Percentiles rank a stretch among this genome's conserved stretches.
phyloP scores from a whole-genome alignment of 2,329 filamentous ascomycete species.

The Gyromitra esculenta region DNA sequence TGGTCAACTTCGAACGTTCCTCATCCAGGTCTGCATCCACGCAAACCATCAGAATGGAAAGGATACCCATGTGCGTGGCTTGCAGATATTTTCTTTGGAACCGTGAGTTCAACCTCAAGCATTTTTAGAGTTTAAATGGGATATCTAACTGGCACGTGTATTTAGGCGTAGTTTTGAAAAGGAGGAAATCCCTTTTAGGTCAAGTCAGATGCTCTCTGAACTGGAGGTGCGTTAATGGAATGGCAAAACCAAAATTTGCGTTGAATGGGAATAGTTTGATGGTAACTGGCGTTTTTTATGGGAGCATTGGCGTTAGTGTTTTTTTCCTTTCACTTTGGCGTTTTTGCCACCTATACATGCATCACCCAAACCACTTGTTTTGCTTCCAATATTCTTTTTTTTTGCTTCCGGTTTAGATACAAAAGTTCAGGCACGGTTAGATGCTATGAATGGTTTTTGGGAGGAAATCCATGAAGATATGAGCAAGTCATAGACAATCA shows the following conservation, averaged over 20 bases:
- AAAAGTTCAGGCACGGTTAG: neutral
- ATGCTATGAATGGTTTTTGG: neutral
- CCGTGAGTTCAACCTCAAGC: conserved; percentile 37
- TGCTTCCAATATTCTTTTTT: neutral
- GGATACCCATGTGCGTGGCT: conserved; percentile 93
- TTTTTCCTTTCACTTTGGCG: conserved; percentile 17
- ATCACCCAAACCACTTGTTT: neutral
- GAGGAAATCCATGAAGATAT: neutral
- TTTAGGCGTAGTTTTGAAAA: conserved; percentile 42
- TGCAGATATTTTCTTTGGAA: conserved; percentile 79
- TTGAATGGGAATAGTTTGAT: neutral
- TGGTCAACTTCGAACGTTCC: conserved; percentile 80
- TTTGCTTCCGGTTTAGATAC: neutral
- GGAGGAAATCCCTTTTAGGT: conserved; percentile 56
- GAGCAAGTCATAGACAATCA: conserved; percentile 26
- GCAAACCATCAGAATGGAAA: conserved; percentile 99
- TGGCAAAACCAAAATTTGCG: neutral
- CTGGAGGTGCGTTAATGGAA: conserved; percentile 55
- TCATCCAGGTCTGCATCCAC: conserved; percentile 87
- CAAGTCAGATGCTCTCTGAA: conserved; percentile 56
- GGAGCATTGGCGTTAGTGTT: conserved; percentile 43
- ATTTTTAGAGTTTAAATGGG: neutral
- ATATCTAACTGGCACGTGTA: neutral
- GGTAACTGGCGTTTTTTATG: conserved; percentile 24
- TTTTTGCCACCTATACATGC: neutral